Percentiles rank a stretch among this genome's conserved stretches.
These are phyloP conservation scores for Millerozyma acaciae DNA, from an alignment of 805 yeast species.

Conservation along the genomic window DNA sequence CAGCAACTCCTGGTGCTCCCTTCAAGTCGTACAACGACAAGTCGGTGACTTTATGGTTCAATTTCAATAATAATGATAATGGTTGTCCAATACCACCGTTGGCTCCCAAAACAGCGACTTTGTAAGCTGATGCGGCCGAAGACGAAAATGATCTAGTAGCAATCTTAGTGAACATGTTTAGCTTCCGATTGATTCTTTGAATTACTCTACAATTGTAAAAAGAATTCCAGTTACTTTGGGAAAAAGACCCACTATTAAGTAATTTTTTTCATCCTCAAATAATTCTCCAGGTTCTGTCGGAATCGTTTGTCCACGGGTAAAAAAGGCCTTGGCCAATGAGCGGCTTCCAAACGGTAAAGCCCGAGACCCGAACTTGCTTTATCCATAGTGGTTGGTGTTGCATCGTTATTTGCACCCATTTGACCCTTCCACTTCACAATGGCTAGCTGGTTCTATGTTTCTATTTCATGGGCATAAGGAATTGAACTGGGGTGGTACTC, in stretches of 20 bases:
- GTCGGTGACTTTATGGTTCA: constrained; percentile 83
- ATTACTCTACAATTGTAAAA: constrained; percentile 5
- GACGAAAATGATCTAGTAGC: constrained; percentile 66
- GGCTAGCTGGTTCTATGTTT: no score
- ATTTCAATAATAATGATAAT: constrained; percentile 60
- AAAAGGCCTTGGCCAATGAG: constrained; percentile 1
- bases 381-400: not conserved
- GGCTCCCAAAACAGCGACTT: constrained; percentile 76
- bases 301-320: constrained; percentile 3
- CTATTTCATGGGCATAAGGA: no score
- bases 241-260: constrained; percentile 1
- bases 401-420: constrained; percentile 1
- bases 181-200: constrained; percentile 2
- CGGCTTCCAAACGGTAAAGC: not conserved
- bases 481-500: no score
- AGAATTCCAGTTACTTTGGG: not conserved
- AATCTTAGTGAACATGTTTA: constrained; percentile 51
- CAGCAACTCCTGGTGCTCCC: constrained; percentile 96
- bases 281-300: constrained; percentile 6
- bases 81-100: constrained; percentile 91
- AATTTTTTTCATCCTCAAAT: not conserved
- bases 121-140: constrained; percentile 60
- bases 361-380: constrained; percentile 1
- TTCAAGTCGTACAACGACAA: constrained; percentile 83
- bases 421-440: no score